Base-by-base conservation (phyloP, 495 filamentous ascomycete species). In the Neurospora sp. region DNA sequence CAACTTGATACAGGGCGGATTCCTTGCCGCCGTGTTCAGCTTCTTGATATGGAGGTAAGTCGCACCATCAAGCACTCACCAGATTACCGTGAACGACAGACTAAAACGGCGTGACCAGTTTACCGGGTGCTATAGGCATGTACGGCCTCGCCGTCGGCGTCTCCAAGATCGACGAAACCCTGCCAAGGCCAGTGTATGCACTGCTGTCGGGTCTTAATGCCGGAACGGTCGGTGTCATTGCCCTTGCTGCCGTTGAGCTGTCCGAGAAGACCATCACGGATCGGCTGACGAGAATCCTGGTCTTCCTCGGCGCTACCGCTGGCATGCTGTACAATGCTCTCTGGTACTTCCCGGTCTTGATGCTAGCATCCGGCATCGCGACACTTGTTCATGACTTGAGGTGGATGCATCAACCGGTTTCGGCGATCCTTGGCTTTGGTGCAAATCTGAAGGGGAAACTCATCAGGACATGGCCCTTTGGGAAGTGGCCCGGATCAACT, bases 341-440 rank as follows among this genome's bases (percentile, higher is more conserved):
- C 0, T 96, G 92, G 93, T 96, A 94, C 76, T 95, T 94, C 74
- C 93, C 93, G 0, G 78, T 92, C 1, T 76, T 96, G 10, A 91
- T 95, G 86, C 71, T 89, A 12, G 39, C 80, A 2, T 81, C 82
- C 16, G 92, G 89, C 0, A 82, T 90, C 39, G 80, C 82, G 1
- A 89, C 90, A 0, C 78, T 89, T 0, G 46, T 87, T 9, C 92
- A 88, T 83, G 92, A 95, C 79, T 85, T 69, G 82, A 85, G 87
- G 22, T 89, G 76, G 81, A 75, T 83, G 73, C 87, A 82, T 38
- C 68, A 74, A 0, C 79, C 80, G 18, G 68, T 81, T 6, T 35
- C 42, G 37, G 69, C 69, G 0, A 61, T 61, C 2, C 14, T 61
- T 8, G 27, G 22, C 18, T 61, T 61, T 9, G 53, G 53, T 61